Conservation (phyloP, 352 stramenopile genomes). For the Pelagophyceae sp. region DNA sequence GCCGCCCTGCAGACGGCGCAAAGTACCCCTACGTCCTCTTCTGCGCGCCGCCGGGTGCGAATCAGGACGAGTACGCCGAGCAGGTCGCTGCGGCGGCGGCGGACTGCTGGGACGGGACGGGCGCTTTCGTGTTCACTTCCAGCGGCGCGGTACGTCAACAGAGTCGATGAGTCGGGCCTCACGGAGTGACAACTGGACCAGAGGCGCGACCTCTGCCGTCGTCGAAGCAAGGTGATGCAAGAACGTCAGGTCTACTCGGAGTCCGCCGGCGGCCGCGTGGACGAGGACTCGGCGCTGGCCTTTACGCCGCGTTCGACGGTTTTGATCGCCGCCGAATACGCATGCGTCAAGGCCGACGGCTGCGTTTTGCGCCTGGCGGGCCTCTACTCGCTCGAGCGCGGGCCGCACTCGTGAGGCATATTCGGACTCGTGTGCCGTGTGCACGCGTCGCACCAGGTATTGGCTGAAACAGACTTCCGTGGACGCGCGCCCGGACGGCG, state of each 20-base stretch:
- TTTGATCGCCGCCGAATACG: neutral
- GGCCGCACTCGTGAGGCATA: neutral
- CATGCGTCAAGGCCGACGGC: neutral
- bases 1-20: neutral
- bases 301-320: neutral
- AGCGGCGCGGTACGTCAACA: no score
- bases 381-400: neutral
- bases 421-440: neutral
- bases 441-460: neutral
- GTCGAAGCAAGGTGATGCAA: no score
- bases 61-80: neutral
- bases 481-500: neutral
- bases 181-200: no score
- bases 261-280: neutral
- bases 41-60: neutral
- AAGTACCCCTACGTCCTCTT: neutral
- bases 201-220: no score
- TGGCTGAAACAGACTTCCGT: neutral
- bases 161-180: no score
- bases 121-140: neutral
- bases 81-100: neutral
- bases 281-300: neutral
- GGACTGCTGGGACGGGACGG: neutral
- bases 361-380: neutral
- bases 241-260: neutral